These are phyloP conservation scores for Trichosporon sp. DNA, from an alignment of 1,284 basidiomycete species.

Conservation along the genomic window DNA sequence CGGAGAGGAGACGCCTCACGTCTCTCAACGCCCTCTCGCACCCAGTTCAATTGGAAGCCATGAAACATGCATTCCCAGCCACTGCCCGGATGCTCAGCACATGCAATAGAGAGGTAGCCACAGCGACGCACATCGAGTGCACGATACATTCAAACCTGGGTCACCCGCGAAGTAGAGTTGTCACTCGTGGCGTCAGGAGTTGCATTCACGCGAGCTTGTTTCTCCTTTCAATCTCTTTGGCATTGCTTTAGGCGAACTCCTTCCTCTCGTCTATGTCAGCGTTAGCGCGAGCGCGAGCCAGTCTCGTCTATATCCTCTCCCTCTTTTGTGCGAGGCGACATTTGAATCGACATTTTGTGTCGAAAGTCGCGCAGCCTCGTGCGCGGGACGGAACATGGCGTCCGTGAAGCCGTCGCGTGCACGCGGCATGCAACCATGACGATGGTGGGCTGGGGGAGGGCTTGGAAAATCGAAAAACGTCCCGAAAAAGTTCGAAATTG, in stretches of 20 bases:
- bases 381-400: constrained; percentile 11
- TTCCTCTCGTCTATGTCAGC: neutral
- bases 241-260: constrained; percentile 1
- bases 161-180: constrained; percentile 1
- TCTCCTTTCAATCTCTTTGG: neutral
- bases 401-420: neutral
- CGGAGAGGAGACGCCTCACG: neutral
- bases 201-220: neutral
- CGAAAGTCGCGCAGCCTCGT: constrained; percentile 1
- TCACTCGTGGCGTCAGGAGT: neutral
- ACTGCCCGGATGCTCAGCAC: neutral
- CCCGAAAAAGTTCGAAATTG: constrained; percentile 12
- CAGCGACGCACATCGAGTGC: neutral
- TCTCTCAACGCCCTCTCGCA: too few relatives aligned
- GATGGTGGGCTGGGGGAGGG: neutral
- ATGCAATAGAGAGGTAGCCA: neutral
- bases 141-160: too few relatives aligned
- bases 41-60: neutral
- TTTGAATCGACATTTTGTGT: neutral
- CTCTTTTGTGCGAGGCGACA: neutral
- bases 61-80: neutral
- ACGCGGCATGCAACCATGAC: neutral
- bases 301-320: neutral
- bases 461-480: constrained; percentile 18
- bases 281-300: neutral